Evolutionary conservation across 441 rosid genomes (phyloP).

Genomic region (Omphalea diandra): DNA sequence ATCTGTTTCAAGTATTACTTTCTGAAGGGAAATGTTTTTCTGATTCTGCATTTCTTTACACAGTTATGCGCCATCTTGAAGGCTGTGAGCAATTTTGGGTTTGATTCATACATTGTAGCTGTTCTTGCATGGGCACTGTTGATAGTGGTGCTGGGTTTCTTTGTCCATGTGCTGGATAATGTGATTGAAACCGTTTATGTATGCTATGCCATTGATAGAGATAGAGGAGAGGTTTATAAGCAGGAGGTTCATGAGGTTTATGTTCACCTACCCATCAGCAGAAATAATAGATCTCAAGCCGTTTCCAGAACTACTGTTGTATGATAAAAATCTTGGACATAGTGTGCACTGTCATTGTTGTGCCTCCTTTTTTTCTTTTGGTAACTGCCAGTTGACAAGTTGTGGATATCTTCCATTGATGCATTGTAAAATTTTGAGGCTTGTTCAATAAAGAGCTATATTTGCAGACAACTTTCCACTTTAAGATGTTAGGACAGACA

Average conservation of each 20-base stretch:
- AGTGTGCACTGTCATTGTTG: slow-evolving; percentile 7
- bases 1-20: not conserved
- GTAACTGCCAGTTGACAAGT: slow-evolving; percentile 30
- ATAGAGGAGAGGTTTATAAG: slow-evolving; percentile 79
- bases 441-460: slow-evolving; percentile 33
- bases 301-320: slow-evolving; percentile 36
- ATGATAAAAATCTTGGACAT: slow-evolving; percentile 19
- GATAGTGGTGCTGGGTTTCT: slow-evolving; percentile 56
- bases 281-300: slow-evolving; percentile 48
- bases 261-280: slow-evolving; percentile 59
- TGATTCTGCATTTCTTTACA: slow-evolving; percentile 13
- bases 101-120: slow-evolving; percentile 54
- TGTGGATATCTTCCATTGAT: slow-evolving; percentile 29
- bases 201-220: slow-evolving; percentile 74
- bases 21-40: not conserved
- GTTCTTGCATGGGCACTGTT: slow-evolving; percentile 61
- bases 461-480: not conserved
- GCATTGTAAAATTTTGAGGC: slow-evolving; percentile 35
- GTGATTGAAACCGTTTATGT: slow-evolving; percentile 74
- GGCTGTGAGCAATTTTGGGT: slow-evolving; percentile 58
- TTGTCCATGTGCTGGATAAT: slow-evolving; percentile 71
- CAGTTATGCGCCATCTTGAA: slow-evolving; percentile 69
- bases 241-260: slow-evolving; percentile 85
- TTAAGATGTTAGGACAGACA: not conserved
- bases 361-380: slow-evolving; percentile 22